Conservation (phyloP, 1,284 basidiomycete species). For the Phellinidium pouzarii region DNA sequence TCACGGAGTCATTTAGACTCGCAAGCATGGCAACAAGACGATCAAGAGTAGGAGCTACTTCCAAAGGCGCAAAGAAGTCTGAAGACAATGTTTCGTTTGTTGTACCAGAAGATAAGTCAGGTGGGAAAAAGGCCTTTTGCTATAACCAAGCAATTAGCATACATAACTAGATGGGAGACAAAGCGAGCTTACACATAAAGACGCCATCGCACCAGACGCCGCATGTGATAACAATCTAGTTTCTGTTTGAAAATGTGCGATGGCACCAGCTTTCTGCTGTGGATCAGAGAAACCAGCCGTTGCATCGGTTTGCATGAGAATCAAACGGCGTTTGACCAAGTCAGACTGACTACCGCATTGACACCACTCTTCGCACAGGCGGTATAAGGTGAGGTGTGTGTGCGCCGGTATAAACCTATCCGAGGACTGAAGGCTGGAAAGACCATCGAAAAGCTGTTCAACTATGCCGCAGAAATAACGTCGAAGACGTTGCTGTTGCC, state of each 20-base stretch:
- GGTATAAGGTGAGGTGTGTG: slow-evolving; percentile 76
- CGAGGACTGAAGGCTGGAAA: slow-evolving; percentile 65
- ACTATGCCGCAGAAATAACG: slow-evolving; percentile 88
- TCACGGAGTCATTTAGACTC: slow-evolving; percentile 44
- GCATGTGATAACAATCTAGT: slow-evolving; percentile 68
- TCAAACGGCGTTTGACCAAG: slow-evolving; percentile 64
- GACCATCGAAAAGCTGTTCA: slow-evolving; percentile 77
- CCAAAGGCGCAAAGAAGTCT: slow-evolving; percentile 49
- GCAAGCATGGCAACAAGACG: slow-evolving; percentile 62
- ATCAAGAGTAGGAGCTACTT: slow-evolving; percentile 48
- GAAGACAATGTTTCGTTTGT: slow-evolving; percentile 48
- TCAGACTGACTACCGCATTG: slow-evolving; percentile 76
- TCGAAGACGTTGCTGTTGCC: slow-evolving; percentile 75
- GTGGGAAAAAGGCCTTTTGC: slow-evolving; percentile 71
- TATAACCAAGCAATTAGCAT: slow-evolving; percentile 26
- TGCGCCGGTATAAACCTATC: slow-evolving; percentile 75
- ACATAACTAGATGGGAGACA: not conserved
- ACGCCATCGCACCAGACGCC: slow-evolving; percentile 78
- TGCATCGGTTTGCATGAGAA: slow-evolving; percentile 68
- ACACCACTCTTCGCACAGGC: slow-evolving; percentile 92
- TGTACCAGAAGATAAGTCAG: slow-evolving; percentile 50
- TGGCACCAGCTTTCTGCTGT: slow-evolving; percentile 43
- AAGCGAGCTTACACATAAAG: slow-evolving; percentile 63
- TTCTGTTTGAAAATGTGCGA: slow-evolving; percentile 70
- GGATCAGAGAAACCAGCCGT: slow-evolving; percentile 45